A percentile compares a stretch with the other conserved stretches of the same genome.
phyloP scores from a whole-genome alignment of 2,329 filamentous ascomycete genomes.

The Elsinoe australis region DNA sequence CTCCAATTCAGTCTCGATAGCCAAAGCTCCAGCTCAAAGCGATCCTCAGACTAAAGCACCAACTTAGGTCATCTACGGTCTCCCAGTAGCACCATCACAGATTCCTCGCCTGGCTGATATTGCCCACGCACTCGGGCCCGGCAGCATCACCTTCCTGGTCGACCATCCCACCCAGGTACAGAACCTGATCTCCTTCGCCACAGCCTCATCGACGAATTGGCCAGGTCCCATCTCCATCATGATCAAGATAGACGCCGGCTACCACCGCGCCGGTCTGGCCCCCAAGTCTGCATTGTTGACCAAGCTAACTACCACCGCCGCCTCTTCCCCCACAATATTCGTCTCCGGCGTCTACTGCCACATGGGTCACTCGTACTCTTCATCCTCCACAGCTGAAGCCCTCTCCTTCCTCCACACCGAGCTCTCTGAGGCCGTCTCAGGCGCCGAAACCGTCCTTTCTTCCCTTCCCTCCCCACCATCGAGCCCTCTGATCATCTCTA shows the following conservation, averaged over 20 bases:
- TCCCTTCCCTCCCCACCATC: slow-evolving; percentile 19
- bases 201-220: slow-evolving; percentile 27
- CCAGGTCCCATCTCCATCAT: slow-evolving; percentile 49
- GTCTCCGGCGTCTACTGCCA: slow-evolving; percentile 66
- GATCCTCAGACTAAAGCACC: slow-evolving; percentile 1
- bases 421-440: slow-evolving; percentile 47
- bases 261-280: slow-evolving; percentile 60
- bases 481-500: slow-evolving; percentile 50
- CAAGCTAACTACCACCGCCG: slow-evolving; percentile 43
- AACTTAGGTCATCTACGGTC: slow-evolving; percentile 58
- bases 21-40: slow-evolving; percentile 1
- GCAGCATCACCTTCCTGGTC: slow-evolving; percentile 56
- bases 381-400: slow-evolving; percentile 49
- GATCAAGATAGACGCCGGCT: slow-evolving; percentile 69
- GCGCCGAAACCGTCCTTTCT: slow-evolving; percentile 33
- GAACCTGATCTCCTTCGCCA: slow-evolving; percentile 39
- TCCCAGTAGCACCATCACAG: slow-evolving; percentile 58
- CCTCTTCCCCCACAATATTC: slow-evolving; percentile 34
- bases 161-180: slow-evolving; percentile 59
- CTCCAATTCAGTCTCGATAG: too few relatives aligned
- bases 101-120: slow-evolving; percentile 54
- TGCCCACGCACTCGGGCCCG: slow-evolving; percentile 48
- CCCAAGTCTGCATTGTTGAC: slow-evolving; percentile 43
- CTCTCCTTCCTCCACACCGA: slow-evolving; percentile 54
- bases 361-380: slow-evolving; percentile 62